These are phyloP conservation scores for Fusarium protoensiforme DNA, from an alignment of 2,329 filamentous ascomycete species.

Conservation along the genomic window DNA sequence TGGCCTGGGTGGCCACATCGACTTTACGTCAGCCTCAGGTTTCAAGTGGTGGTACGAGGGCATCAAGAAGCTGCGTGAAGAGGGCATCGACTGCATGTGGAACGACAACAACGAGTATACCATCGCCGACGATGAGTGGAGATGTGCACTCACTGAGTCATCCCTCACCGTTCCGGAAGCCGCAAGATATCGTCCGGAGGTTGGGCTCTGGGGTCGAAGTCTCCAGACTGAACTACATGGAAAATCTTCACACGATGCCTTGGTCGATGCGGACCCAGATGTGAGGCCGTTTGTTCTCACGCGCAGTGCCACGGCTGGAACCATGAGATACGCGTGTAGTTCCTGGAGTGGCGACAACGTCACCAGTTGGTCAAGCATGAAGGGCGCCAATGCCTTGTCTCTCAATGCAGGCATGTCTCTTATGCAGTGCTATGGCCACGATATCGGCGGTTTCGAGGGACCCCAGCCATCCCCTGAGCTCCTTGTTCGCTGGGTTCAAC, in stretches of 20 bases:
- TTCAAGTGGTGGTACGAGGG: constrained; percentile 80
- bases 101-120: constrained; percentile 85
- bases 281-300: constrained; percentile 76
- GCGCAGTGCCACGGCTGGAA: constrained; percentile 76
- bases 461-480: constrained; percentile 78
- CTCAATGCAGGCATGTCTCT: constrained; percentile 75
- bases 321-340: constrained; percentile 75
- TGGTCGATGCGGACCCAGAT: constrained; percentile 67
- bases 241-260: constrained; percentile 76
- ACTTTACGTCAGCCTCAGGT: constrained; percentile 75
- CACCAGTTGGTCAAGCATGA: constrained; percentile 79
- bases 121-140: constrained; percentile 73
- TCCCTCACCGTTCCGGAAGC: constrained; percentile 51
- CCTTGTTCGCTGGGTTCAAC: constrained; percentile 78
- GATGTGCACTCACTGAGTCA: constrained; percentile 63
- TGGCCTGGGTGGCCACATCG: constrained; percentile 76
- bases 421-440: constrained; percentile 77
- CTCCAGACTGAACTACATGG: constrained; percentile 78
- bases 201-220: constrained; percentile 77
- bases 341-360: constrained; percentile 82
- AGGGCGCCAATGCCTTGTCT: constrained; percentile 75
- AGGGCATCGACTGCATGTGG: constrained; percentile 80
- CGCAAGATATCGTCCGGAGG: constrained; percentile 54
- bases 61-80: constrained; percentile 67
- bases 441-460: constrained; percentile 81